Conservation (phyloP, 2,329 filamentous ascomycete genomes). For the Helotiales sp. region DNA sequence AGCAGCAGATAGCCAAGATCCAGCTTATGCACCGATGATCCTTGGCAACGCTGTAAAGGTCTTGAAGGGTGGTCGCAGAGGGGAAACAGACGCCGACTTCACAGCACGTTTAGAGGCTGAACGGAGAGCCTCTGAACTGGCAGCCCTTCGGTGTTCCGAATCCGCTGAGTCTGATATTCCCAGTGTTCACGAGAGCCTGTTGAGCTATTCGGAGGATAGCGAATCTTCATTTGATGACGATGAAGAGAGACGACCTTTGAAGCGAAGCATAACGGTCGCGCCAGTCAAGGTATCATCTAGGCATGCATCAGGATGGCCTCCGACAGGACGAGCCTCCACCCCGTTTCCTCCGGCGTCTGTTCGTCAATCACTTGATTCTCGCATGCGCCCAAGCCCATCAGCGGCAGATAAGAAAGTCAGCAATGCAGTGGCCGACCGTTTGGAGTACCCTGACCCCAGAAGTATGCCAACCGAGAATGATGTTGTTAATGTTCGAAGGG, state of each 20-base stretch:
- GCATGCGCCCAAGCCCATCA: background rate
- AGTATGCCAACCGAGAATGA: background rate
- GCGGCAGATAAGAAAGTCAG: slow-evolving; percentile 1
- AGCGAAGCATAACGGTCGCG: slow-evolving; percentile 1
- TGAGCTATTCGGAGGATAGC: slow-evolving; percentile 24
- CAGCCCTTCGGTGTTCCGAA: slow-evolving; percentile 10
- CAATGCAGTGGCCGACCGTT: slow-evolving; percentile 9
- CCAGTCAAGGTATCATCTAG: slow-evolving; percentile 2
- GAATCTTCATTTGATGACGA: slow-evolving; percentile 21
- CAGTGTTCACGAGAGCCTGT: slow-evolving; percentile 33
- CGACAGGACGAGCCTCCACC: slow-evolving; percentile 17
- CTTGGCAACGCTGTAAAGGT: slow-evolving; percentile 26
- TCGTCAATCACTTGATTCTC: slow-evolving; percentile 13
- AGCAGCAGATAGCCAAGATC: slow-evolving; percentile 31
- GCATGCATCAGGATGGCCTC: slow-evolving; percentile 13
- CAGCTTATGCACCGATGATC: slow-evolving; percentile 19
- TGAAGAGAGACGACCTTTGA: background rate
- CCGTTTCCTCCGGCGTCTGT: slow-evolving; percentile 18
- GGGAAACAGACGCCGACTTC: background rate
- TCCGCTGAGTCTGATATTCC: slow-evolving; percentile 16
- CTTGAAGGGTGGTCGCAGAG: slow-evolving; percentile 24
- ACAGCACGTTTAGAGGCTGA: background rate
- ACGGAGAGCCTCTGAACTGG: background rate
- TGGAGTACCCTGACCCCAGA: slow-evolving; percentile 20
- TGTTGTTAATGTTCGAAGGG: background rate